Conservation (phyloP, 805 yeast genomes). For the Saturnispora bothae region DNA sequence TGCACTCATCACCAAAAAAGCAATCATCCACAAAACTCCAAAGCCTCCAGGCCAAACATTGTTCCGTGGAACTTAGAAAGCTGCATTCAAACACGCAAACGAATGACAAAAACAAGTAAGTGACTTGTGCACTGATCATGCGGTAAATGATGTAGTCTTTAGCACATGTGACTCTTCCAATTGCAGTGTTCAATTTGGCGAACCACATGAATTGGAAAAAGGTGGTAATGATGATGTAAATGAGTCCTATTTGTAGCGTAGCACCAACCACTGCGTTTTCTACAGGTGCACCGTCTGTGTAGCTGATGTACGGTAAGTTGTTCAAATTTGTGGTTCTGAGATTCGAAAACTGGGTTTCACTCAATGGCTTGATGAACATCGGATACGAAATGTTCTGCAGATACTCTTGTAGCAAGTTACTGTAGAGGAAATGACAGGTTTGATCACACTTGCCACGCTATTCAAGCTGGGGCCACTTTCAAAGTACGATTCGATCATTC, state of each 20-base stretch:
- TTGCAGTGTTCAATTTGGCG: constrained; percentile 38
- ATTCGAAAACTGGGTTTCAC: constrained; percentile 16
- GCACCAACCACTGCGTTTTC: constrained; percentile 43
- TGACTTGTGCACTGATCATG: constrained; percentile 35
- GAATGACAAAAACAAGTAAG: constrained; percentile 51
- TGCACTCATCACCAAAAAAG: constrained; percentile 59
- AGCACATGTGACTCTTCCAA: constrained; percentile 35
- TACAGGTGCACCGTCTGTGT: constrained; percentile 16
- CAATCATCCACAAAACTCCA: constrained; percentile 61
- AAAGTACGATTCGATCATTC: constrained; percentile 27
- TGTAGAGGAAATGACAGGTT: constrained; percentile 33
- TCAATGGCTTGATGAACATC: constrained; percentile 21
- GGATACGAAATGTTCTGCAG: constrained; percentile 18
- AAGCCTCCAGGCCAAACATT: constrained; percentile 54
- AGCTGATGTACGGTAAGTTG: constrained; percentile 14
- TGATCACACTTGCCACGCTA: constrained; percentile 35
- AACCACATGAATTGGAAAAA: constrained; percentile 64
- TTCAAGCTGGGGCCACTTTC: constrained; percentile 57
- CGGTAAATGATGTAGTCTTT: constrained; percentile 43
- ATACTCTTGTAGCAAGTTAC: constrained; percentile 18
- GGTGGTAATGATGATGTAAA: constrained; percentile 59
- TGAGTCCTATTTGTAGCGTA: constrained; percentile 65
- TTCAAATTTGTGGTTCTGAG: constrained; percentile 17
- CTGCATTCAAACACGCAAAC: constrained; percentile 52
- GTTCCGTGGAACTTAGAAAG: constrained; percentile 54